Evolutionary conservation across 768 basidiomycete species (phyloP), one percentile per base, ranked within the genome.

Genomic region (Leccinum rimulosum): DNA sequence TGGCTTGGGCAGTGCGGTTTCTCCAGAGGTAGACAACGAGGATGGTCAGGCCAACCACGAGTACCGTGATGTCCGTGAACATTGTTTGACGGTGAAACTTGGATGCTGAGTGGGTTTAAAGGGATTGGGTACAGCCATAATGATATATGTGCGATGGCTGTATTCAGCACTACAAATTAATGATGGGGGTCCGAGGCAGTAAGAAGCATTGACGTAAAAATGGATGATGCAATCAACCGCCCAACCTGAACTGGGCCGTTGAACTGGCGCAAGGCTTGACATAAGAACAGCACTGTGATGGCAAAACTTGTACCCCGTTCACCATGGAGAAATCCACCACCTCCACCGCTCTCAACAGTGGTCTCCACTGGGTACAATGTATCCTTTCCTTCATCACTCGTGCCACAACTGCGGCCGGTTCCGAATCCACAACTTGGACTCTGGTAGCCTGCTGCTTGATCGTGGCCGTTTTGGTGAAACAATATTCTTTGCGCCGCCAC

Each of bases 11-110:
- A n/a, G 57, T 30, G 3, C 14, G 38, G 11, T 22, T 52, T 50
- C 40, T 54, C 60, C 57, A 61, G 15, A 61, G 33, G 10, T 49
- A 55, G n/a, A 59, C 5, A 11, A 43, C 35, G 15, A 61, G 17
- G 6, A 8, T 1, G 43, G 38, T 7, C 22, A 61, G 33, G 25
- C 22, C 19, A 6, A 50, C 11, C 4, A 22, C 33, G 7, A 55
- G 12, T 19, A 52, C 10, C 31, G 31, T 11, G 31, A 33, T 15
- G 6, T 52, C 6, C 15, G 43, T 35, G 35, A 33, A 10, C 50
- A 51, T 51, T n/a, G 27, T 45, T 45, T 19, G 43, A 45, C 10
- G 19, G n/a, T 19, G 43, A 45, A 11, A 19, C n/a, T 45, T 19
- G 4, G 43, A 45, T 3, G 19, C 50, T 54, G 27, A 27, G 49